Evolutionary conservation across 2,329 filamentous ascomycete genomes (phyloP), one percentile per base, ranked within the genome.

Genomic region (Sphaceloma murrayae): DNA sequence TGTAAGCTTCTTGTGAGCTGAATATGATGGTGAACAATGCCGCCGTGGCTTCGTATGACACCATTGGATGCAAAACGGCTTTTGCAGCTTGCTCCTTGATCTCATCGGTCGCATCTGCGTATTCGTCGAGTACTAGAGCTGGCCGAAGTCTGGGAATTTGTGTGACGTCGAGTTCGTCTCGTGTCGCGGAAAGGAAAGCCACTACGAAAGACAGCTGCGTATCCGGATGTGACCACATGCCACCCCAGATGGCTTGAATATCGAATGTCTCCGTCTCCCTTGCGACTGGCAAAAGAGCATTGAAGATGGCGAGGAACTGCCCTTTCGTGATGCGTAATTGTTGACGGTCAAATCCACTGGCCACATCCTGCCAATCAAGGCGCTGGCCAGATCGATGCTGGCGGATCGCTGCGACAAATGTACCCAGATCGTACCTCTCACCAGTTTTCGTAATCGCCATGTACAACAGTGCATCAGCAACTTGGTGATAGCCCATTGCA

Each of bases 121-220:
- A 83, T 31, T 80, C 75, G 40, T 77, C 71, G 21, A 71, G 51
- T 2, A 78, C 77, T 58, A 95, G 93, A 2, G 86, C 85, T 17
- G 78, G 74, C 46, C 84, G 77, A 26, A 96, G 73, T 24, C 82
- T 78, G 1, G 87, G 89, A 47, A 96, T 91, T 26, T 82, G 83
- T 9, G 80, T 82, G 2, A 85, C 82, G 59, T 96, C 87, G 18
- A 94, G 72, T 55, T 88, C 77, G 19, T 85, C 76, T 0, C 81
- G 74, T 9, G 75, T 76, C 46, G 88, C 74, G 3, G 83, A 84
- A 16, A 89, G 73, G 59, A 89, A 95, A 13, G 87, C 87, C 51
- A 82, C 82, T 44, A 96, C 77, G 59, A 96, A 95, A n/a, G 88
- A 93, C 26, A 98, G 68, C 52, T 96, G 89, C 0, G 91, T 85